Conservation (phyloP, 164 flowering plant genomes). For the Chimonanthus praecox region DNA sequence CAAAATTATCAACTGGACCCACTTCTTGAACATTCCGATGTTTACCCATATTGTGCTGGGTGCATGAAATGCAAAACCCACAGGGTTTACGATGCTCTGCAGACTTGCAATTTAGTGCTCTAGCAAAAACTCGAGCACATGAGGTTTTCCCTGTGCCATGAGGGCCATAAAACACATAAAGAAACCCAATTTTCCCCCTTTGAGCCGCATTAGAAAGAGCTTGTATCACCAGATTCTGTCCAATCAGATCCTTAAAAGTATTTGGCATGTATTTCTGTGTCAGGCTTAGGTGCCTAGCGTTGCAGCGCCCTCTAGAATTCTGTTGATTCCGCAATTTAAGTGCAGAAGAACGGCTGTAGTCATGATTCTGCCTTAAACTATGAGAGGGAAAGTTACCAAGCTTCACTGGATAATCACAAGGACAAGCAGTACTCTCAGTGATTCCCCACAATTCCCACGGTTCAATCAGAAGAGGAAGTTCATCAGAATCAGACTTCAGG, state of each 20-base stretch:
- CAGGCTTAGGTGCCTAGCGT: conserved; percentile 63
- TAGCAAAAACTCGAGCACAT: conserved; percentile 84
- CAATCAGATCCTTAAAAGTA: conserved; percentile 83
- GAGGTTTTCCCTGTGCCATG: conserved; percentile 99
- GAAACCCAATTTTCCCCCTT: conserved; percentile 63
- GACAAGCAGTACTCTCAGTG: conserved; percentile 59
- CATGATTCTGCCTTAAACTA: conserved; percentile 45
- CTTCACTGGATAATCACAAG: conserved; percentile 80
- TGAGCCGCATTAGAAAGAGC: conserved; percentile 91
- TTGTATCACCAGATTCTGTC: conserved; percentile 81
- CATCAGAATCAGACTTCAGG: conserved; percentile 62
- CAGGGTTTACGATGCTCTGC: conserved; percentile 76
- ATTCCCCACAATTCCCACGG: conserved; percentile 65
- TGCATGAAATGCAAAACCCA: conserved; percentile 78
- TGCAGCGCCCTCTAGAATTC: conserved; percentile 26
- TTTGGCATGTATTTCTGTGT: conserved; percentile 90
- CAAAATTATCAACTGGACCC: conserved; percentile 75
- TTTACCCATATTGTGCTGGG: conserved; percentile 68
- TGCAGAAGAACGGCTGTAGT: conserved; percentile 81
- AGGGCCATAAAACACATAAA: conserved; percentile 93
- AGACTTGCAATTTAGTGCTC: conserved; percentile 86
- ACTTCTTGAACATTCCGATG: conserved; percentile 70
- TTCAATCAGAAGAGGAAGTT: conserved; percentile 71
- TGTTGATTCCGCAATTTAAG: conserved; percentile 45
- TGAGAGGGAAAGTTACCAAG: conserved; percentile 79